phyloP scores from a whole-genome alignment of 2,329 filamentous ascomycete species.

The Aspergillus sp. region DNA sequence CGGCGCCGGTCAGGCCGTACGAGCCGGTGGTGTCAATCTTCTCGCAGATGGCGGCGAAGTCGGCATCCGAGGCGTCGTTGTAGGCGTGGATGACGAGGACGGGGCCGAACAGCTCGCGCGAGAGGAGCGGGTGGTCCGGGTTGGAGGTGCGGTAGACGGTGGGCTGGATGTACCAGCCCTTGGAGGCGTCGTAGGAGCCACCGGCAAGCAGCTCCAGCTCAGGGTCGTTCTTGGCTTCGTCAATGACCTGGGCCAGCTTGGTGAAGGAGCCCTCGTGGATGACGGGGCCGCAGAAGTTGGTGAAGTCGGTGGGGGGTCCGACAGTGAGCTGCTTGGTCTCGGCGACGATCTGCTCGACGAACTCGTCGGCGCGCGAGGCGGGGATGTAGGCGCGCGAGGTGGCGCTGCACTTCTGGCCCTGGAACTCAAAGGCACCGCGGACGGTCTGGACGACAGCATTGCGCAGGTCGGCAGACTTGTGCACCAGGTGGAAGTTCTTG shows the following conservation, averaged over 20 bases:
- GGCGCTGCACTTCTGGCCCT: constrained; percentile 88
- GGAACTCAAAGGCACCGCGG: constrained; percentile 84
- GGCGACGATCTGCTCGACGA: constrained; percentile 64
- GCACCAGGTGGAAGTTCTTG: constrained; percentile 89
- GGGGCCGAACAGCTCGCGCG: constrained; percentile 79
- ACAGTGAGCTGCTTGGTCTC: constrained; percentile 70
- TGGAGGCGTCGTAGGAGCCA: constrained; percentile 72
- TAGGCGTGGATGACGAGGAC: constrained; percentile 74
- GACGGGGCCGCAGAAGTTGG: constrained; percentile 83
- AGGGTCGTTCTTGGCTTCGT: constrained; percentile 72
- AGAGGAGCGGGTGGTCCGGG: constrained; percentile 71
- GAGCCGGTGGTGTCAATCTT: constrained; percentile 42
- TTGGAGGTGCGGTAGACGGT: constrained; percentile 77
- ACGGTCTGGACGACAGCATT: constrained; percentile 82
- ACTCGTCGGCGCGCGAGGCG: constrained; percentile 69
- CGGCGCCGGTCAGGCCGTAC: constrained; percentile 44
- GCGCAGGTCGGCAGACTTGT: constrained; percentile 71
- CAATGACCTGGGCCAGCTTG: constrained; percentile 74
- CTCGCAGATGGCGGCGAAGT: constrained; percentile 61
- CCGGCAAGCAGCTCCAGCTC: constrained; percentile 72
- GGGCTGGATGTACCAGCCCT: constrained; percentile 80
- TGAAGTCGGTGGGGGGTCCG: constrained; percentile 67
- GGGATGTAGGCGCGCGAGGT: constrained; percentile 79
- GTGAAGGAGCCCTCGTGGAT: constrained; percentile 81
- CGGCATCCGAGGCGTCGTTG: constrained; percentile 61